A percentile compares a stretch with the other conserved stretches of the same genome.
phyloP scores from a whole-genome alignment of 495 filamentous ascomycete species.

The Amniculicola lignicola region DNA sequence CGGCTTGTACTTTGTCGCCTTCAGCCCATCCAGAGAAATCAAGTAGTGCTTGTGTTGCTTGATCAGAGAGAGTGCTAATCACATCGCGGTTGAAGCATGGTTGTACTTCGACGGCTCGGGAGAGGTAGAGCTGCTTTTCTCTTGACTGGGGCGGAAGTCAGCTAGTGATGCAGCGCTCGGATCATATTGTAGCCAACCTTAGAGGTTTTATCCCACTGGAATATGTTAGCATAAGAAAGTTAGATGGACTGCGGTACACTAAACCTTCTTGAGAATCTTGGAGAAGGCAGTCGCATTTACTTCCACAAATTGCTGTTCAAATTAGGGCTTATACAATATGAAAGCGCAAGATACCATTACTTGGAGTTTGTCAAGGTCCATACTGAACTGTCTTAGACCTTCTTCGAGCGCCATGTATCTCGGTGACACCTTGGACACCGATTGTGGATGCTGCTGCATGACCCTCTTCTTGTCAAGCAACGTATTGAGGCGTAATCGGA shows the following conservation, averaged over 20 bases:
- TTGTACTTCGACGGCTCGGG: constrained; percentile 92
- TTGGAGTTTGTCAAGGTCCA: constrained; percentile 92
- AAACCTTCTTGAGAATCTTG: constrained; percentile 94
- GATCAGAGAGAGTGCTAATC: constrained; percentile 92
- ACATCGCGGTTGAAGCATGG: constrained; percentile 96
- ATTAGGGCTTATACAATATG: constrained; percentile 3
- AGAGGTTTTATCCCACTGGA: constrained; percentile 96
- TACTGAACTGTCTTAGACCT: constrained; percentile 94
- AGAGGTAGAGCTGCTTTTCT: constrained; percentile 95
- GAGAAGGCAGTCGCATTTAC: constrained; percentile 96
- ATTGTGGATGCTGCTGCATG: constrained; percentile 66
- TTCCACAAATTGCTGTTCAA: constrained; percentile 79
- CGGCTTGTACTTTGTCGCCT: constrained; percentile 79
- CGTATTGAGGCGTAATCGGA: constrained; percentile 86
- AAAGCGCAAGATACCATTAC: constrained; percentile 35
- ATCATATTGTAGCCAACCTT: constrained; percentile 55
- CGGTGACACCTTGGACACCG: constrained; percentile 77
- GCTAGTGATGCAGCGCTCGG: constrained; percentile 12
- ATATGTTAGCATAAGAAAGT: constrained; percentile 33
- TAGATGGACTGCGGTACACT: neutral
- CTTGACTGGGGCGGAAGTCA: constrained; percentile 61
- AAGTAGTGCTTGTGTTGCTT: constrained; percentile 86
- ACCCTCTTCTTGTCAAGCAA: constrained; percentile 91
- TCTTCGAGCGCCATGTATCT: constrained; percentile 92
- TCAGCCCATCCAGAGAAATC: constrained; percentile 96